phyloP scores from a whole-genome alignment of 2,329 filamentous ascomycete genomes.

The Cercospora sp. region DNA sequence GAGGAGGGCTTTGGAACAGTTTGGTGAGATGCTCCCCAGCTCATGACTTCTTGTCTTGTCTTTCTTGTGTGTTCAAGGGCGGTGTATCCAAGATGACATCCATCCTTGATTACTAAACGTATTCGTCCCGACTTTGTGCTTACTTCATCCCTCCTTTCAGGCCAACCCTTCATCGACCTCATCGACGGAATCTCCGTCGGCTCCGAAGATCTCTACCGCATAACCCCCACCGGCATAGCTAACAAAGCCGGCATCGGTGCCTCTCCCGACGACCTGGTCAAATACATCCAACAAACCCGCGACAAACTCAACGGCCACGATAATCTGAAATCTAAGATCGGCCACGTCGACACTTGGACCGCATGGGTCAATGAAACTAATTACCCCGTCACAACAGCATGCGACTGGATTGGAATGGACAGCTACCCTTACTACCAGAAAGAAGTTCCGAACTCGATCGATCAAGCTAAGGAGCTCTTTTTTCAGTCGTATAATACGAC shows the following conservation, averaged over 20 bases:
- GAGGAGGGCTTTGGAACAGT: slow-evolving; percentile 65
- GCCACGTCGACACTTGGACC: slow-evolving; percentile 77
- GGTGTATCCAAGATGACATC: not conserved
- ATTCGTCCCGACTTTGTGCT: no score
- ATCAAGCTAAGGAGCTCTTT: slow-evolving; percentile 66
- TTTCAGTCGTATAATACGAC: slow-evolving; percentile 63
- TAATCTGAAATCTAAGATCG: slow-evolving; percentile 58
- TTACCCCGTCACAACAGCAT: slow-evolving; percentile 63
- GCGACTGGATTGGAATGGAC: slow-evolving; percentile 80
- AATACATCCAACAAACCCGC: slow-evolving; percentile 71
- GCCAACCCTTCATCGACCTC: slow-evolving; percentile 61
- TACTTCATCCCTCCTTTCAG: slow-evolving; percentile 36
- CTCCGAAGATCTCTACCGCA: slow-evolving; percentile 71
- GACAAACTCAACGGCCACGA: slow-evolving; percentile 63
- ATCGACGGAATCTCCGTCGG: slow-evolving; percentile 84
- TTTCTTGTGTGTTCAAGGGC: not conserved
- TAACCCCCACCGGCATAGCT: slow-evolving; percentile 65
- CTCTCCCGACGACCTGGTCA: slow-evolving; percentile 61
- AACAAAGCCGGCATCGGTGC: slow-evolving; percentile 64
- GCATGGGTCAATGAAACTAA: slow-evolving; percentile 64
- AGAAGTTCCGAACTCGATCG: slow-evolving; percentile 65
- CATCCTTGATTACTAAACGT: not conserved
- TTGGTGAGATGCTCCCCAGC: slow-evolving; percentile 38
- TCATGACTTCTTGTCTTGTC: no score
- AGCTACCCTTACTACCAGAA: slow-evolving; percentile 79